Conservation (phyloP, 768 basidiomycete genomes). For the Favolaschia claudopus region DNA sequence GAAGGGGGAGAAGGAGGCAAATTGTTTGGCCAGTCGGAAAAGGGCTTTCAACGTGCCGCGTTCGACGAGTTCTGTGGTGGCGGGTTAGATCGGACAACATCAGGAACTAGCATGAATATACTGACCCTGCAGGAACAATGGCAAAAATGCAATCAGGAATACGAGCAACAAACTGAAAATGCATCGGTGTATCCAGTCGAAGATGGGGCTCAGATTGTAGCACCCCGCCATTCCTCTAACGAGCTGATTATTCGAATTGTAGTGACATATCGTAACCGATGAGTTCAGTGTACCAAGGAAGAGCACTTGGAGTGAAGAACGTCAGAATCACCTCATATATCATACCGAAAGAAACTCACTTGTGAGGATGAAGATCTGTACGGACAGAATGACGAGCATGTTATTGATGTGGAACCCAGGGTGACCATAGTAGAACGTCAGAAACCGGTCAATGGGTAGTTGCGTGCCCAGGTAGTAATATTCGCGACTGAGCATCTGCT, state of each 20-base stretch:
- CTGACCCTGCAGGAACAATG: constrained; percentile 92
- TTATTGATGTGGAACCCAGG: constrained; percentile 99
- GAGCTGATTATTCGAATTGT: constrained; percentile 74
- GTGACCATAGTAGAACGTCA: constrained; percentile 99
- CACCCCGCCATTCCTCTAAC: constrained; percentile 85
- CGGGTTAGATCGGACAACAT: constrained; percentile 23
- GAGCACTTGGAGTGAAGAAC: constrained; percentile 66
- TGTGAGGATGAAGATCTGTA: constrained; percentile 93
- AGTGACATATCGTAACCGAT: constrained; percentile 80
- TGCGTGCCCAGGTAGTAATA: constrained; percentile 99
- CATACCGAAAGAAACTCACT: constrained; percentile 56
- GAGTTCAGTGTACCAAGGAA: constrained; percentile 94
- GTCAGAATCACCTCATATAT: not conserved
- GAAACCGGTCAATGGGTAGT: constrained; percentile 95
- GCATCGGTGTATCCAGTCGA: constrained; percentile 93
- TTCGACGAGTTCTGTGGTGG: constrained; percentile 83
- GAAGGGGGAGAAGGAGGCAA: constrained; percentile 90
- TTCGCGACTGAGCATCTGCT: constrained; percentile 98
- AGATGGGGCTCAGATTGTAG: constrained; percentile 93
- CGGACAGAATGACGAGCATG: constrained; percentile 96
- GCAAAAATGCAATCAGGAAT: constrained; percentile 96
- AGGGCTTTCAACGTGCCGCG: constrained; percentile 93
- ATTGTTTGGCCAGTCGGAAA: constrained; percentile 92
- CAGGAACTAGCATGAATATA: not conserved
- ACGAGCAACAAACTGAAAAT: constrained; percentile 99